phyloP scores from a whole-genome alignment of 345 rosid genomes.

The Citrus sinensis region DVS_A1.0 CM039169.1:24081501-24082000 shows the following conservation, averaged over 20 bases:
- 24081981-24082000: not conserved
- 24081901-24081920: not conserved
- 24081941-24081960: not conserved
- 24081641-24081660: constrained; percentile 82
- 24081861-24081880: not conserved
- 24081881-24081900: not conserved
- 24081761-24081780: not conserved
- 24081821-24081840: not conserved
- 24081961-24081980: constrained; percentile 6
- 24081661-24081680: constrained; percentile 90
- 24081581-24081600: constrained; percentile 66
- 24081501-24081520: not conserved
- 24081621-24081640: constrained; percentile 90
- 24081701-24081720: constrained; percentile 71
- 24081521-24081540: constrained; percentile 56
- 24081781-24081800: not conserved
- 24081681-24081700: constrained; percentile 90
- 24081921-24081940: not conserved
- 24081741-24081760: not conserved
- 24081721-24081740: constrained; percentile 10
- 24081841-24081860: not conserved
- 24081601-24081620: constrained; percentile 82
- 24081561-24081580: constrained; percentile 84
- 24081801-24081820: not conserved
- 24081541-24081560: constrained; percentile 87